A percentile compares a stretch with the other conserved stretches of the same genome.
These are phyloP conservation scores for Trichosporon faecale DNA, from an alignment of 1,284 basidiomycete species.

Conservation along the genomic window DNA sequence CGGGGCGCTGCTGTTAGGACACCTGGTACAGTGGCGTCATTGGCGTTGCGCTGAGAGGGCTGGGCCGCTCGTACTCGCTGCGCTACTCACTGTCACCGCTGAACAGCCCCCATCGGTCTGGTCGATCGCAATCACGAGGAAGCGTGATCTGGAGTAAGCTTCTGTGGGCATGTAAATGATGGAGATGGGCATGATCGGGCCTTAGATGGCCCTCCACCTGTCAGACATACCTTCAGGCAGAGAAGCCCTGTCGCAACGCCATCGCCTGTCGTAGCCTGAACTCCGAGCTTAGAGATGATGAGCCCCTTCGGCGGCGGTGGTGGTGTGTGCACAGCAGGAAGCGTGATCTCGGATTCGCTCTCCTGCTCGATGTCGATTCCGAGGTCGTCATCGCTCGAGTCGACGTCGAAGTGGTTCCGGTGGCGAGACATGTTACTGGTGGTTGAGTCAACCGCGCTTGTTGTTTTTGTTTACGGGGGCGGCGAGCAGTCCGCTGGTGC, in stretches of 20 bases:
- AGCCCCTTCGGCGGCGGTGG: conserved; percentile 28
- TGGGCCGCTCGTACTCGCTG: too few species aligned
- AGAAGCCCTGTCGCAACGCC: conserved; percentile 32
- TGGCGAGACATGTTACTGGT: conserved; percentile 11
- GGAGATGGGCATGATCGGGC: background rate
- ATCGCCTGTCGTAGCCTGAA: conserved; percentile 33
- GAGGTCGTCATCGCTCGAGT: conserved; percentile 5
- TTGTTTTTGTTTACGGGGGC: background rate
- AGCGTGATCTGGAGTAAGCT: conserved; percentile 33
- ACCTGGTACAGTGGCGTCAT: too few species aligned
- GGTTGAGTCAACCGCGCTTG: background rate
- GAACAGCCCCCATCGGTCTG: conserved; percentile 37
- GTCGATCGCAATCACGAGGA: conserved; percentile 29
- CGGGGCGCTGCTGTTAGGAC: conserved; percentile 15
- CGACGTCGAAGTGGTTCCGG: background rate
- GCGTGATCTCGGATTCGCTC: background rate
- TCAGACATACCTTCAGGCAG: conserved; percentile 38
- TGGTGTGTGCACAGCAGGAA: background rate
- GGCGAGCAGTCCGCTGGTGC: background rate
- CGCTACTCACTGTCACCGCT: conserved; percentile 25
- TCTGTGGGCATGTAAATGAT: background rate
- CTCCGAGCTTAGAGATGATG: conserved; percentile 38
- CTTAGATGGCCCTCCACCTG: background rate
- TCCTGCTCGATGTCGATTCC: conserved; percentile 1
- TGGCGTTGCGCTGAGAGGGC: too few species aligned